Evolutionary conservation across 345 rosid species (phyloP).

Genomic region (Sonneratia caseolaris): DNA sequence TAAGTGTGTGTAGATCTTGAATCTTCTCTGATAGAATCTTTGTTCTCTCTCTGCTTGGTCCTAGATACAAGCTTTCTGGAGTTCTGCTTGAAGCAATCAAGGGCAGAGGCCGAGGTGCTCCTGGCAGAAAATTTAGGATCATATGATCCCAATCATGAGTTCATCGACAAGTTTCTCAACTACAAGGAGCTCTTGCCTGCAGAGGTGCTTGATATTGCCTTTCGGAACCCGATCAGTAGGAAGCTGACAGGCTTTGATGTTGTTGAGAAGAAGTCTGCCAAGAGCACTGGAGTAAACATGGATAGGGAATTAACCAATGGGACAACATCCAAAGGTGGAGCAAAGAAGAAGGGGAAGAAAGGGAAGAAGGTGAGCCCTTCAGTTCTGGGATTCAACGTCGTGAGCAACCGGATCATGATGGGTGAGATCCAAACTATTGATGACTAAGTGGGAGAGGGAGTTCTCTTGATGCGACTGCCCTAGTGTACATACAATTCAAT

Average conservation of each 20-base stretch:
- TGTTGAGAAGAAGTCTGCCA: conserved; percentile 29
- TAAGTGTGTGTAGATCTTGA: not conserved
- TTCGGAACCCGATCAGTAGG: conserved; percentile 39
- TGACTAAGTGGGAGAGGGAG: too few relatives aligned
- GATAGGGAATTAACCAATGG: conserved; percentile 6
- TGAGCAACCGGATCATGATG: too few relatives aligned
- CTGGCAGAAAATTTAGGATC: conserved; percentile 68
- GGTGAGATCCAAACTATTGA: too few relatives aligned
- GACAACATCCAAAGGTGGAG: conserved; percentile 52
- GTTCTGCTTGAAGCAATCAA: conserved; percentile 79
- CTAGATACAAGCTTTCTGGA: conserved; percentile 87
- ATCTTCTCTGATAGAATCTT: not conserved
- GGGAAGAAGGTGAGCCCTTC: too few relatives aligned
- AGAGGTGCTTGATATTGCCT: conserved; percentile 86
- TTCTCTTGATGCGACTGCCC: too few relatives aligned
- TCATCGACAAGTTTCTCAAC: conserved; percentile 88
- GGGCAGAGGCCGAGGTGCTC: conserved; percentile 82
- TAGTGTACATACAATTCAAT: too few relatives aligned
- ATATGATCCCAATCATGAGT: conserved; percentile 58
- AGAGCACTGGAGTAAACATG: conserved; percentile 8
- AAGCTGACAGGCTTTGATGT: conserved; percentile 30
- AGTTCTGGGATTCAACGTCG: too few relatives aligned
- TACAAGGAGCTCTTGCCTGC: conserved; percentile 74
- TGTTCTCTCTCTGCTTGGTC: conserved; percentile 1
- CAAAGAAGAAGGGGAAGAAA: conserved; percentile 39